Base-by-base conservation (phyloP, 495 filamentous ascomycete species). In the Umbilicaria muhlenbergii region DNA sequence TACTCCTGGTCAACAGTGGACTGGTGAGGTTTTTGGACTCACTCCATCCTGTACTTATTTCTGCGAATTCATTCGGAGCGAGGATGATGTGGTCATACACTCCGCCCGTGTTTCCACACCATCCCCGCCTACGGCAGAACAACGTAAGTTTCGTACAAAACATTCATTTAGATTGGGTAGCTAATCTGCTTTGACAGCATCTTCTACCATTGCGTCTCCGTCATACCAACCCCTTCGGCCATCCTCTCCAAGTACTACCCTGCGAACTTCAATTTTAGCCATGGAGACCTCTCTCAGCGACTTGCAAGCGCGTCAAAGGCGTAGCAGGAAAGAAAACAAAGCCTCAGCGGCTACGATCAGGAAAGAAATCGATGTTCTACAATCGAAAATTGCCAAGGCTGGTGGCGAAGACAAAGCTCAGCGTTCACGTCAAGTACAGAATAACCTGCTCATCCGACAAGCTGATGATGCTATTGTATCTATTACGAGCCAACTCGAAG, bases 11-110 rank as follows among this genome's bases (percentile, higher is more conserved):
- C 58, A 65, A 41, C 62, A 64, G 34, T 94, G 82, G 81, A 73
- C 71, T 37, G 87, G 86, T 34, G 84, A 92, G 61, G 84, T 95
- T 24, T 91, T 83, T 40, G 87, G 87, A 36, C 75, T 95, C 34
- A 84, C 86, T 12, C 82, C 87, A 7, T 71, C 80, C 52, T 86
- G 83, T 43, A 87, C 78, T 52, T 95, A 93, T 59, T 75, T 76
- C 44, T 86, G 78, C 57, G 83, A 89, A 54, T 88, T 94, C 55
- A 68, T 92, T 47, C 78, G 80, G 49, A 80, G 75, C 44, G 71
- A 74, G 54, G 85, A 78, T 44, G 73, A 78, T 38, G 69, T 77
- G 52, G 70, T 85, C 47, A 69, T 94, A 32, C 88, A 80, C 56
- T 78, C 74, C 32, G 78, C 80, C 21, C 86, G 75, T 63, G 74